phyloP scores from a whole-genome alignment of 345 rosid species.

The Turritis glabra region DNA sequence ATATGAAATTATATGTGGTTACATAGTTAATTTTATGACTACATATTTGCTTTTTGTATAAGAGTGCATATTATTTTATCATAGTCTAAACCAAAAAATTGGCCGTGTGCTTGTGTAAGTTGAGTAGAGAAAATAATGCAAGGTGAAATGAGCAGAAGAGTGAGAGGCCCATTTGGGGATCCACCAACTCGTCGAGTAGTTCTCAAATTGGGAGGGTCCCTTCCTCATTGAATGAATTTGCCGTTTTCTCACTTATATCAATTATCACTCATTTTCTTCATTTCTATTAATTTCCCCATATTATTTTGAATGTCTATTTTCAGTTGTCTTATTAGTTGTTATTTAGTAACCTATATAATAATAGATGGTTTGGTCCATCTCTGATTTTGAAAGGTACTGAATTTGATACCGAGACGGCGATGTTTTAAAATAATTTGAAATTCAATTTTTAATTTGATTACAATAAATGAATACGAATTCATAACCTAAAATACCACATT shows the following conservation, averaged over 20 bases:
- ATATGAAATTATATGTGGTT: too few species aligned
- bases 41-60: too few species aligned
- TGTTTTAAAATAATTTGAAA: background rate
- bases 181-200: constrained; percentile 29
- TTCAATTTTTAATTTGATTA: background rate
- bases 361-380: constrained; percentile 36
- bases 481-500: too few species aligned
- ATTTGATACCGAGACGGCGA: background rate
- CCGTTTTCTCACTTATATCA: constrained; percentile 16
- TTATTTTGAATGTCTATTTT: constrained; percentile 5
- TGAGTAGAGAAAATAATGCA: background rate
- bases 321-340: constrained; percentile 18
- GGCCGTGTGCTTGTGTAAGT: background rate
- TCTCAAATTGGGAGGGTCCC: constrained; percentile 19
- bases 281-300: background rate
- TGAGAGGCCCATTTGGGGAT: constrained; percentile 10
- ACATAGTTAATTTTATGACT: background rate
- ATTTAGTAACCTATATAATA: constrained; percentile 14
- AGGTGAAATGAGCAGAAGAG: background rate
- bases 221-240: constrained; percentile 14
- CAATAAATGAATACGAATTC: background rate
- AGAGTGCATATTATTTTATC: background rate
- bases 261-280: background rate
- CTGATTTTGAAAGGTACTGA: constrained; percentile 17
- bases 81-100: too few species aligned